A percentile compares a stretch with the other conserved stretches of the same genome.
phyloP scores from a whole-genome alignment of 768 basidiomycete species.

The Suillus subalutaceus region DNA sequence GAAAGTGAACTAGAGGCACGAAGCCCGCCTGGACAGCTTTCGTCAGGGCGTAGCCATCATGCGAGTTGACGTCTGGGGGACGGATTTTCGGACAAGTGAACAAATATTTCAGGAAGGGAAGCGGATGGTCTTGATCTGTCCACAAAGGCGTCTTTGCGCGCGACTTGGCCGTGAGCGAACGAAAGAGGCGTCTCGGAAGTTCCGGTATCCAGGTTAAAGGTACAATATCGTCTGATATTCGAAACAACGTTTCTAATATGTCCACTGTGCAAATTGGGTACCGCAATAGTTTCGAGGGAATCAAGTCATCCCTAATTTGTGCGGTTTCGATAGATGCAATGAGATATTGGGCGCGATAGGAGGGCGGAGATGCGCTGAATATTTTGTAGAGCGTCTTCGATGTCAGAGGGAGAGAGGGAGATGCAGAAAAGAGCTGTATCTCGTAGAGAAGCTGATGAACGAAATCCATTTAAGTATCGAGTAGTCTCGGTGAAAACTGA shows the following conservation, averaged over 20 bases:
- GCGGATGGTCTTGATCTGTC: slow-evolving; percentile 54
- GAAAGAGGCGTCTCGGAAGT: slow-evolving; percentile 72
- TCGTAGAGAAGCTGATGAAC: slow-evolving; percentile 71
- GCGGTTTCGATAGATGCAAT: slow-evolving; percentile 33
- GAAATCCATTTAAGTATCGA: background rate
- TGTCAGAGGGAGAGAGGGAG: slow-evolving; percentile 60
- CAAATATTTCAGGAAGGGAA: slow-evolving; percentile 67
- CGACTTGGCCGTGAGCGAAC: slow-evolving; percentile 42
- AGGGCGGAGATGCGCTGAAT: slow-evolving; percentile 57
- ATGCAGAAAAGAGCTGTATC: slow-evolving; percentile 72
- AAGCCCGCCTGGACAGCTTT: slow-evolving; percentile 73
- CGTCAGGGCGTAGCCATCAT: slow-evolving; percentile 81
- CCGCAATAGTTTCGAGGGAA: slow-evolving; percentile 52
- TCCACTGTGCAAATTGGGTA: slow-evolving; percentile 39
- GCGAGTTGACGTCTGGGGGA: slow-evolving; percentile 58
- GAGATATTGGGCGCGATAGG: slow-evolving; percentile 72
- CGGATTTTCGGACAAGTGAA: slow-evolving; percentile 44
- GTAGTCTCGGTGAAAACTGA: background rate
- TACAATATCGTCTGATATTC: slow-evolving; percentile 15
- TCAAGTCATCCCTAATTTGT: slow-evolving; percentile 18
- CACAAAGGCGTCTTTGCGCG: slow-evolving; percentile 33
- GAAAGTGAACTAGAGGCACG: slow-evolving; percentile 64
- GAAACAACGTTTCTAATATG: slow-evolving; percentile 52
- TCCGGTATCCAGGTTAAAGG: slow-evolving; percentile 35
- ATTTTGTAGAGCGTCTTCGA: slow-evolving; percentile 56